phyloP scores from a whole-genome alignment of 768 basidiomycete species.

The Suillus occidentalis region DNA sequence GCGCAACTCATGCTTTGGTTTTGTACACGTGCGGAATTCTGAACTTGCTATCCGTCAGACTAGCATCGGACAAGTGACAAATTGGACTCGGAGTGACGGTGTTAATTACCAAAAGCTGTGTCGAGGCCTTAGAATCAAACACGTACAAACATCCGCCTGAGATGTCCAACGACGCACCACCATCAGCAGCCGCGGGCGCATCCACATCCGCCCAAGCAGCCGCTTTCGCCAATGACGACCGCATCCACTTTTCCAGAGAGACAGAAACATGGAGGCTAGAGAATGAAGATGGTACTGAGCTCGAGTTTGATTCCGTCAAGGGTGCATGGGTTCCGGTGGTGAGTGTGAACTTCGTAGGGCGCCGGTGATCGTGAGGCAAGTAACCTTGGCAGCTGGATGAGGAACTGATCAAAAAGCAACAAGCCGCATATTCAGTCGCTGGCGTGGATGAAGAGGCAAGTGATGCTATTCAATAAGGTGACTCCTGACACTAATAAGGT shows the following conservation, averaged over 20 bases:
- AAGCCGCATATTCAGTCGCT: constrained; percentile 89
- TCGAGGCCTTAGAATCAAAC: constrained; percentile 33
- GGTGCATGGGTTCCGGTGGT: constrained; percentile 85
- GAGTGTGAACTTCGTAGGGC: constrained; percentile 30
- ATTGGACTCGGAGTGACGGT: too few species aligned
- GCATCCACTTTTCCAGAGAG: constrained; percentile 75
- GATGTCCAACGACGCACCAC: constrained; percentile 39
- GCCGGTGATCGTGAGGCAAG: background rate
- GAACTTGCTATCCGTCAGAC: background rate
- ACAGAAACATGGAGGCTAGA: constrained; percentile 86
- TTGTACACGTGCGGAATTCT: background rate
- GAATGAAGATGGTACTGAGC: constrained; percentile 84
- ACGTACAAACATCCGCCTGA: constrained; percentile 34
- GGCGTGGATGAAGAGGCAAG: constrained; percentile 92
- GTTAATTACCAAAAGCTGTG: background rate
- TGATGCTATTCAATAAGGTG: constrained; percentile 17
- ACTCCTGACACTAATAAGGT: constrained; percentile 22
- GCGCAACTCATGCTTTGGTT: background rate
- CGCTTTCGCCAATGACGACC: constrained; percentile 78
- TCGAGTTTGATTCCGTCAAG: constrained; percentile 82
- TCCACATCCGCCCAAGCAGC: constrained; percentile 57
- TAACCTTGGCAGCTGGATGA: constrained; percentile 69
- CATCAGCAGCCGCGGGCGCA: constrained; percentile 52
- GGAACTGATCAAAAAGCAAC: constrained; percentile 83
- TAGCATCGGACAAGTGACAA: too few species aligned